These are phyloP conservation scores for Aspergillus kassunensis DNA, from an alignment of 495 filamentous ascomycete genomes.

Conservation along the genomic window DNA sequence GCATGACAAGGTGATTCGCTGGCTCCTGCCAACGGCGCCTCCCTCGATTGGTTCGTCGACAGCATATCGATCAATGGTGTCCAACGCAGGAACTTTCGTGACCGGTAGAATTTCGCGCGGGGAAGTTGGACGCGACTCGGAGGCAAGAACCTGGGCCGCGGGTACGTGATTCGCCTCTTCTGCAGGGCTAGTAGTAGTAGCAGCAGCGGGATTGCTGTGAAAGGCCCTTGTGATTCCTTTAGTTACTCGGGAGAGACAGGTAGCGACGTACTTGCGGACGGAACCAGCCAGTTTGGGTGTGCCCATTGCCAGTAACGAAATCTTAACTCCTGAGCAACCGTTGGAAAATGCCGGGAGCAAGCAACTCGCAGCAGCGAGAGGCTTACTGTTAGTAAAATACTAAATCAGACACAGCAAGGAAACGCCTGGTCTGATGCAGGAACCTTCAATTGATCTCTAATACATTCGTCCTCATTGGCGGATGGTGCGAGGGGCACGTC, in stretches of 20 bases:
- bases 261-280: constrained; percentile 17
- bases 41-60: constrained; percentile 1
- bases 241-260: constrained; percentile 14
- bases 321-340: background rate
- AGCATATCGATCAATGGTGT: constrained; percentile 23
- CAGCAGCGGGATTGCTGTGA: constrained; percentile 2
- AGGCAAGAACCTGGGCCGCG: background rate
- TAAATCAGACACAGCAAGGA: constrained; percentile 3
- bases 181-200: background rate
- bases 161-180: background rate
- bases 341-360: background rate
- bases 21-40: constrained; percentile 6
- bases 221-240: constrained; percentile 18
- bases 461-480: constrained; percentile 19
- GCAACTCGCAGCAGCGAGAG: background rate
- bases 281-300: constrained; percentile 15
- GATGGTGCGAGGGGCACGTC: constrained; percentile 8
- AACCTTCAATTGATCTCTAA: constrained; percentile 14
- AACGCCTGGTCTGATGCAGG: constrained; percentile 14
- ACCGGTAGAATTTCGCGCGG: constrained; percentile 10
- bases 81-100: constrained; percentile 25
- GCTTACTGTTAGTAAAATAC: constrained; percentile 4
- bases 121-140: background rate
- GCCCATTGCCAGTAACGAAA: constrained; percentile 6
- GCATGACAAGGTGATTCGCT: constrained; percentile 10